Conservation (phyloP, 371 early-diverging fungal genomes). For the Mortierella sp. region DNA sequence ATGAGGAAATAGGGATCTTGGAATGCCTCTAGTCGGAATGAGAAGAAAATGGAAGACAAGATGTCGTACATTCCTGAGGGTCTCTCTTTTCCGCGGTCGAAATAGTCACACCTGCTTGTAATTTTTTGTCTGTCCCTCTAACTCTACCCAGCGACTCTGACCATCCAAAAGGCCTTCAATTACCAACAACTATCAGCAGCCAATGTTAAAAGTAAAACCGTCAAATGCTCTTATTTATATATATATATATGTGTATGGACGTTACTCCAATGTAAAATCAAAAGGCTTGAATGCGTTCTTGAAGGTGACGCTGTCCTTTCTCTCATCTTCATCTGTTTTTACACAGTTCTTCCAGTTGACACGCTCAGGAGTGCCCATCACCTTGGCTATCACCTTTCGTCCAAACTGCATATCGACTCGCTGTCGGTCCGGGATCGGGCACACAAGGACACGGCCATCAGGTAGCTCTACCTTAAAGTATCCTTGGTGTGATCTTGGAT, state of each 20-base stretch:
- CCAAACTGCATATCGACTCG: conserved; percentile 79
- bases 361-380: conserved; percentile 69
- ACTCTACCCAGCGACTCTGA: too few relatives aligned
- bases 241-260: too few relatives aligned
- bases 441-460: conserved; percentile 57
- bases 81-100: too few relatives aligned
- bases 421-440: conserved; percentile 57
- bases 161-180: too few relatives aligned
- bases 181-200: too few relatives aligned
- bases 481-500: conserved; percentile 44
- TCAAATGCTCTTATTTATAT: neutral
- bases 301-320: conserved; percentile 58
- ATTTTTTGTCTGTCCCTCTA: too few relatives aligned
- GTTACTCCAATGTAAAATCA: conserved; percentile 59
- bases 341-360: conserved; percentile 81
- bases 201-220: too few relatives aligned
- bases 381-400: conserved; percentile 68
- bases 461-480: conserved; percentile 78
- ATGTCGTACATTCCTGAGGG: too few relatives aligned
- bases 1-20: conserved; percentile 9
- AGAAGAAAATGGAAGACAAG: too few relatives aligned
- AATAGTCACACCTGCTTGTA: too few relatives aligned
- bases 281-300: conserved; percentile 64
- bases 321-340: conserved; percentile 70
- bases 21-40: neutral